Conservation (phyloP, 2,329 filamentous ascomycete genomes). For the Dothideomycetidae sp. region DNA sequence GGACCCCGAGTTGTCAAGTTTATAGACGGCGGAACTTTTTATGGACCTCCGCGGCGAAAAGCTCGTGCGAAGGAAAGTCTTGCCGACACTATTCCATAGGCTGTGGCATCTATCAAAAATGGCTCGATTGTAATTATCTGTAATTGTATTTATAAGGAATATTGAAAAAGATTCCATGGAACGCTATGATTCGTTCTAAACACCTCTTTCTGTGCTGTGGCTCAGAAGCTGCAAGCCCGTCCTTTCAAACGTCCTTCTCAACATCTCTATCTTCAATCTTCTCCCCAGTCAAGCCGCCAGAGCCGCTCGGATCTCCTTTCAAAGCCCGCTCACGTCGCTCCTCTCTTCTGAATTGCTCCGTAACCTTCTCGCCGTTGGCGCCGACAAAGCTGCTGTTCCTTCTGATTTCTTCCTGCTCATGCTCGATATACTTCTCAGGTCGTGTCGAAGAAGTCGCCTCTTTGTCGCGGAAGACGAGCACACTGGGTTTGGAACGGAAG, state of each 20-base stretch:
- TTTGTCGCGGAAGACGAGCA: constrained; percentile 36
- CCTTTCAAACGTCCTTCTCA: not conserved
- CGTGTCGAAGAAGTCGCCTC: constrained; percentile 33
- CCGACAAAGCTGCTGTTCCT: constrained; percentile 8
- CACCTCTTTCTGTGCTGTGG: too few species aligned
- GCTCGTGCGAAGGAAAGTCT: not conserved
- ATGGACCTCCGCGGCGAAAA: not conserved
- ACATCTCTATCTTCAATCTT: not conserved
- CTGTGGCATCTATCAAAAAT: too few species aligned
- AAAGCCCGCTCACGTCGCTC: not conserved
- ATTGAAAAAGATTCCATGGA: too few species aligned
- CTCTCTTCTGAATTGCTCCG: constrained; percentile 1
- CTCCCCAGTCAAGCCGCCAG: not conserved
- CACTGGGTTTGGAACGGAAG: constrained; percentile 17
- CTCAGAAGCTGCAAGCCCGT: too few species aligned
- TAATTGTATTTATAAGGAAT: too few species aligned
- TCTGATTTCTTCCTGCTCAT: constrained; percentile 26
- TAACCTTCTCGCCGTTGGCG: constrained; percentile 5
- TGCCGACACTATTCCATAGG: too few species aligned
- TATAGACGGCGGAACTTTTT: not conserved
- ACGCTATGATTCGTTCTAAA: too few species aligned
- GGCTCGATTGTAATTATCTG: too few species aligned
- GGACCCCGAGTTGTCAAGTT: not conserved
- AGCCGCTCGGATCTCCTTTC: not conserved
- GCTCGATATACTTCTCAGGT: constrained; percentile 35